phyloP scores from a whole-genome alignment of 2,329 filamentous ascomycete species.

The Zasmidium angulare region DNA sequence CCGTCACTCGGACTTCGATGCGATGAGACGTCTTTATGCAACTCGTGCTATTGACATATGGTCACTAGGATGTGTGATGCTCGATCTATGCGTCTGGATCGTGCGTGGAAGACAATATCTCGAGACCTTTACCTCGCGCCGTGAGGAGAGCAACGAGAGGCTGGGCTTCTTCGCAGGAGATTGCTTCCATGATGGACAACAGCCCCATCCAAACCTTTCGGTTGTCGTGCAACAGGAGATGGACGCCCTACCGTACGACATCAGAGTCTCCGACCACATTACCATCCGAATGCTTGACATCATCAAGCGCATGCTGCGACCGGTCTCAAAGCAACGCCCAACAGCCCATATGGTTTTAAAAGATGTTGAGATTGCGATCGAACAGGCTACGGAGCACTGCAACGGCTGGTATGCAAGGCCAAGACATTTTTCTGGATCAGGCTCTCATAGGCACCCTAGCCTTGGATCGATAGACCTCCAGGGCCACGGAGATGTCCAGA shows the following conservation, averaged over 20 bases:
- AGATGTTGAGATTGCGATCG: background rate
- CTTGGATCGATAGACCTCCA: no score
- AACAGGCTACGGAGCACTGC: background rate
- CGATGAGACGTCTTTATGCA: no score
- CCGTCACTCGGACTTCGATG: no score
- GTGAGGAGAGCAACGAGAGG: constrained; percentile 5
- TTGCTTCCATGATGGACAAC: constrained; percentile 35
- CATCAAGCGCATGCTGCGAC: constrained; percentile 2
- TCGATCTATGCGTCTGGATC: background rate
- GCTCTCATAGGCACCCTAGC: no score
- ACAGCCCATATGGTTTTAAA: background rate
- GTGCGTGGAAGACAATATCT: background rate
- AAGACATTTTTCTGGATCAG: no score
- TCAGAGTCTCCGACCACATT: background rate
- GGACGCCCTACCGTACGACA: background rate
- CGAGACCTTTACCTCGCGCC: background rate
- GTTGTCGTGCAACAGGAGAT: constrained; percentile 28
- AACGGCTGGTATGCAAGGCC: no score
- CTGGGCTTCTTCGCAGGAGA: constrained; percentile 18
- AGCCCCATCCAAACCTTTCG: constrained; percentile 17
- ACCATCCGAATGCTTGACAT: background rate
- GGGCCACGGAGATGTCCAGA: no score
- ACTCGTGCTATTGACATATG: no score
- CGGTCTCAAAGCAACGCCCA: background rate
- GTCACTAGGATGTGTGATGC: no score